A percentile compares a stretch with the other conserved stretches of the same genome.
These are phyloP conservation scores for Candida argentea DNA, from an alignment of 805 yeast species.

Conservation along the genomic window DNA sequence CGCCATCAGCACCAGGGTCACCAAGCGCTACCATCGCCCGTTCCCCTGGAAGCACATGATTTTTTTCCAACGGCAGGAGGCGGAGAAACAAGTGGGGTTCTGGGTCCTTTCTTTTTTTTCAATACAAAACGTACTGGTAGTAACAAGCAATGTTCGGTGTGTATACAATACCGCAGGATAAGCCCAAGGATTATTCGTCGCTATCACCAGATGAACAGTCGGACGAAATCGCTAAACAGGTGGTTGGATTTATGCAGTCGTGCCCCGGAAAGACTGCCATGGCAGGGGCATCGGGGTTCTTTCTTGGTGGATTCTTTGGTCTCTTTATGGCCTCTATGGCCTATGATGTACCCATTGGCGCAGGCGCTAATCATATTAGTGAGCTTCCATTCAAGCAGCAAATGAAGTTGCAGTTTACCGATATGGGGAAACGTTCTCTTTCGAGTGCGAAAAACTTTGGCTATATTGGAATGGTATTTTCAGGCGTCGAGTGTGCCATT, in stretches of 20 bases:
- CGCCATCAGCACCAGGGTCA: too few species aligned
- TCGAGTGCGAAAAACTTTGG: constrained; percentile 91
- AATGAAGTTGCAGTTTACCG: constrained; percentile 80
- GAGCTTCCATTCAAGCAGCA: constrained; percentile 90
- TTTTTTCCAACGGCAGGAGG: too few species aligned
- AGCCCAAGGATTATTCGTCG: constrained; percentile 44
- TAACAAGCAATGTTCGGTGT: constrained; percentile 31
- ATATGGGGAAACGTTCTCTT: constrained; percentile 86
- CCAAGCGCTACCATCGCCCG: too few species aligned
- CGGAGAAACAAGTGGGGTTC: too few species aligned
- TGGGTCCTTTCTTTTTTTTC: too few species aligned
- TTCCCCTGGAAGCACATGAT: too few species aligned
- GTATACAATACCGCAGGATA: constrained; percentile 23
- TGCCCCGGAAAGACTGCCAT: constrained; percentile 92
- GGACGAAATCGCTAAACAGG: constrained; percentile 74
- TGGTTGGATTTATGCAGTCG: constrained; percentile 78
- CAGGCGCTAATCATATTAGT: constrained; percentile 47
- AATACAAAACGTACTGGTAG: too few species aligned
- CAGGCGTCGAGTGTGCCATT: constrained; percentile 87
- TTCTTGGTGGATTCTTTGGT: constrained; percentile 92
- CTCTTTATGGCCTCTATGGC: constrained; percentile 87
- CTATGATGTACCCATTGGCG: constrained; percentile 71
- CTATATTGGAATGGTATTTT: constrained; percentile 78
- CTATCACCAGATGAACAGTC: constrained; percentile 92
- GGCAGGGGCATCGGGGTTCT: constrained; percentile 91